Percentiles rank a stretch among this genome's conserved stretches.
phyloP scores from a whole-genome alignment of 2,329 filamentous ascomycete species.

The Pseudogymnoascus verrucosus region DNA sequence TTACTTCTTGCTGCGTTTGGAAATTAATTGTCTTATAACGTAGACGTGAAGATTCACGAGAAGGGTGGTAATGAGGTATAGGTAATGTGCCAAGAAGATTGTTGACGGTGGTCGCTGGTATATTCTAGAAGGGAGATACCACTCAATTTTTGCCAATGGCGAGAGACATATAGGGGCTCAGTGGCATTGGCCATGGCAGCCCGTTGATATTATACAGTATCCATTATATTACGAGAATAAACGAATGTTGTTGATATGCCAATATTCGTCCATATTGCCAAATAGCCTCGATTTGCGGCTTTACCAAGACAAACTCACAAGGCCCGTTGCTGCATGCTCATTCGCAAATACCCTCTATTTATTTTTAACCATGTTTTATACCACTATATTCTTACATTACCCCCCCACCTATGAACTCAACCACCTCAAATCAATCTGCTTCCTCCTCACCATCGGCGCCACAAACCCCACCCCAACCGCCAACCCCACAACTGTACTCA shows the following conservation, averaged over 20 bases:
- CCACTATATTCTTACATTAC: constrained; percentile 3
- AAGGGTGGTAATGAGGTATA: not conserved
- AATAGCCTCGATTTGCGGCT: too few species aligned
- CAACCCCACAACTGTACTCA: constrained; percentile 76
- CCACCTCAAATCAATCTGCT: constrained; percentile 63
- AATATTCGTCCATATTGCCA: too few species aligned
- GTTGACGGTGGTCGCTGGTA: not conserved
- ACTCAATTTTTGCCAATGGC: not conserved
- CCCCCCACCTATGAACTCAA: constrained; percentile 20
- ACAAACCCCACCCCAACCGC: constrained; percentile 68
- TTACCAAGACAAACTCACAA: not conserved
- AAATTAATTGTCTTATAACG: not conserved
- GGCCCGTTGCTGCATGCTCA: not conserved
- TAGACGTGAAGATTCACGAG: not conserved
- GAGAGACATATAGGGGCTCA: not conserved
- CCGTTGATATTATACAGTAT: constrained; percentile 7
- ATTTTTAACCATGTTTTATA: not conserved
- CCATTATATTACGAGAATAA: not conserved
- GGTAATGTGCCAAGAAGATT: not conserved
- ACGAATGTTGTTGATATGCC: not conserved
- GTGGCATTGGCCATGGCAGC: not conserved
- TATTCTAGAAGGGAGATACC: not conserved
- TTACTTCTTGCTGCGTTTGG: constrained; percentile 20
- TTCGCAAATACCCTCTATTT: constrained; percentile 8
- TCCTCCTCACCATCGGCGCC: constrained; percentile 73